Percentiles rank a stretch among this genome's conserved stretches.
These are phyloP conservation scores for Lodderomyces jiufengensis DNA, from an alignment of 1,139 yeast species.

Conservation along the genomic window DNA sequence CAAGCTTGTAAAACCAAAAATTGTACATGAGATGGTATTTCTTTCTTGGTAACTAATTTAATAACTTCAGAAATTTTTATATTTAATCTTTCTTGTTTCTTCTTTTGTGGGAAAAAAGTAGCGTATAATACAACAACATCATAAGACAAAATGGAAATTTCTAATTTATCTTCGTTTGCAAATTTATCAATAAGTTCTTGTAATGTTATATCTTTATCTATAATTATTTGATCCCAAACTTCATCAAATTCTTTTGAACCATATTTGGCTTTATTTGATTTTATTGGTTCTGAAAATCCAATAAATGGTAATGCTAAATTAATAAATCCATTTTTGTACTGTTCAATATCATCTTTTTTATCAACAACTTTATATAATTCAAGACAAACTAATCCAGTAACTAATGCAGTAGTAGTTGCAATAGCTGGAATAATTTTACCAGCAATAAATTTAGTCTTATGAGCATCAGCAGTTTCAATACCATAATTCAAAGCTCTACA, in stretches of 20 bases:
- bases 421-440: slow-evolving; percentile 98
- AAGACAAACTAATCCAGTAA: slow-evolving; percentile 89
- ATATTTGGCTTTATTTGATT: slow-evolving; percentile 77
- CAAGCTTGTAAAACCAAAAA: slow-evolving; percentile 84
- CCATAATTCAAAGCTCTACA: slow-evolving; percentile 90
- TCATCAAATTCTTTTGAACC: slow-evolving; percentile 77
- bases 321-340: slow-evolving; percentile 89
- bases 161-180: slow-evolving; percentile 76
- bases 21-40: slow-evolving; percentile 69
- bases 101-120: slow-evolving; percentile 89
- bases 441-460: slow-evolving; percentile 78
- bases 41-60: slow-evolving; percentile 79
- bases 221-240: slow-evolving; percentile 93
- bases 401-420: slow-evolving; percentile 96
- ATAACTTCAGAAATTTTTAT: slow-evolving; percentile 71
- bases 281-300: slow-evolving; percentile 95
- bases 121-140: slow-evolving; percentile 90
- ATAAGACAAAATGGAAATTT: slow-evolving; percentile 85
- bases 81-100: slow-evolving; percentile 70
- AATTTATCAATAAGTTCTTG: slow-evolving; percentile 74
- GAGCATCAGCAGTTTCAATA: slow-evolving; percentile 74
- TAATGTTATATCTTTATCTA: slow-evolving; percentile 74
- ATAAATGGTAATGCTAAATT: slow-evolving; percentile 94
- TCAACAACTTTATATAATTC: slow-evolving; percentile 91
- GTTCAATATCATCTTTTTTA: slow-evolving; percentile 67